Evolutionary conservation across 306 rosid species (phyloP).

Genomic region (Herpetospermum pedunculosum): DNA sequence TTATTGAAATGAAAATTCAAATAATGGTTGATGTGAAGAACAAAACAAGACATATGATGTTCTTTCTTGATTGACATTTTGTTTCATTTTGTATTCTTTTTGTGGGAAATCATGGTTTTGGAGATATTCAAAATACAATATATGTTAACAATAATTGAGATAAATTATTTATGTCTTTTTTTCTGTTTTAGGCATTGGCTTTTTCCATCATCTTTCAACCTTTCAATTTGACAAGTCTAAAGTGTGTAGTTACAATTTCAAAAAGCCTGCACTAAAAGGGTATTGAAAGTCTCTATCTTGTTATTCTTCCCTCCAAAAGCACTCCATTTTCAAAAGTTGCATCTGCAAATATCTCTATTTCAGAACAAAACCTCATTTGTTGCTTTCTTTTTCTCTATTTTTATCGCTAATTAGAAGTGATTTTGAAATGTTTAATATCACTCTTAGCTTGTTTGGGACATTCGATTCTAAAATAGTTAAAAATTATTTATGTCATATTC

Average conservation of each 20-base stretch:
- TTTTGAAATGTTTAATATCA: too few species aligned
- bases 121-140: background rate
- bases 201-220: constrained; percentile 32
- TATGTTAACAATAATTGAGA: background rate
- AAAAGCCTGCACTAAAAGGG: constrained; percentile 2
- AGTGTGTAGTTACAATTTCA: constrained; percentile 5
- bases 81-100: background rate
- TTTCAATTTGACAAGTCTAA: constrained; percentile 19
- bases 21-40: constrained; percentile 21
- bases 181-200: background rate
- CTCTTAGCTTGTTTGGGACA: too few species aligned
- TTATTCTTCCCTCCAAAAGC: background rate
- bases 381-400: too few species aligned
- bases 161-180: constrained; percentile 27
- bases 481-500: too few species aligned
- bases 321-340: background rate
- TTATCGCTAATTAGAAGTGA: too few species aligned
- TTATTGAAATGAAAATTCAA: background rate
- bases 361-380: background rate
- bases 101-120: background rate
- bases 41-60: constrained; percentile 13
- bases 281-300: constrained; percentile 10
- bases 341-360: background rate
- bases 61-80: constrained; percentile 1
- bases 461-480: too few species aligned